Base-by-base conservation (phyloP, 345 rosid genomes). In the Trapa incisa region DNA sequence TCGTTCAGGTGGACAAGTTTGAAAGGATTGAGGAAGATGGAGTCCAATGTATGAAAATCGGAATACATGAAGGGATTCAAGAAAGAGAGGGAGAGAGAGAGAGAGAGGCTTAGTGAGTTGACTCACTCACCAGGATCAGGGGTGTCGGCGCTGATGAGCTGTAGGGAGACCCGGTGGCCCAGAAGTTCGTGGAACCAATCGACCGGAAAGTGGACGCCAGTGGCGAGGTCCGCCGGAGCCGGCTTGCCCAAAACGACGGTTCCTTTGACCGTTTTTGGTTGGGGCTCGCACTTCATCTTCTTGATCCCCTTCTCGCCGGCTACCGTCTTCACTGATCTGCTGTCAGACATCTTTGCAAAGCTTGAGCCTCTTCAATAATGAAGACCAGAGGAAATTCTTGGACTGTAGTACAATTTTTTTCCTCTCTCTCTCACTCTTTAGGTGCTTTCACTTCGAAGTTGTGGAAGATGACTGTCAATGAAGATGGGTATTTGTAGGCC, bases 281-380 rank as follows among this genome's bases (percentile, higher is more conserved):
- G 60, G 65, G 10, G 3, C 63, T 64, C 56, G 53, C 74, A 65
- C 58, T 66, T 71, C 73, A 71, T 71, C 73, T 71, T 71, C 73
- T 71, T 71, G 68, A 17, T 65, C 22, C 68, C 73, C 36, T 71
- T 71, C 68, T 54, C 68, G 65, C 32, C 50, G 66, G 58, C 56
- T 37, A 37, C 42, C 5, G 62, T 7, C 50, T 53, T 36, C 1
- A 32, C 61, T 37, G 70, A 16, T 47, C 47, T 39, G 56, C 37
- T 32, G 32, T 37, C 70, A 9, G 69, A 53, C 58, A 53, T 17
- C 58, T 53, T 33, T 53, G 58, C 33, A 39, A 39, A 39, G 15
- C 15, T 33, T 58, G 15, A 58, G 62, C 62, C 33, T 22, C 12
- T 35, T 36, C 16, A 36, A 65, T 13, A 37, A 48, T 43, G 12